Conservation (phyloP, 345 rosid genomes). For the Excoecaria agallocha region DNA sequence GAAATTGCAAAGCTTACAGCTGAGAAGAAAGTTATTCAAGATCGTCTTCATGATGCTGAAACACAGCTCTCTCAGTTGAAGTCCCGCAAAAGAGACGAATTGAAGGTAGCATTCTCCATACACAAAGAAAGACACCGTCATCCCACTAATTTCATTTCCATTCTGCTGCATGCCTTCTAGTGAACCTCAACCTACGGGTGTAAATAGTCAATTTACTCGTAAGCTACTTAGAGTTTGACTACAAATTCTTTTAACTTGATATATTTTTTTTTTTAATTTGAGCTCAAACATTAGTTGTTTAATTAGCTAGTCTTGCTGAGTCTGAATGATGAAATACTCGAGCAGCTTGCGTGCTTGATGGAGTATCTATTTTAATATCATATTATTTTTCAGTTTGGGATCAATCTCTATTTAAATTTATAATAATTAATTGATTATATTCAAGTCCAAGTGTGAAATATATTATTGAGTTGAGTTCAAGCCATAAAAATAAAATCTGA, state of each 20-base stretch:
- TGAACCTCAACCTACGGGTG: not conserved
- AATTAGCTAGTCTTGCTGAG: too few relatives aligned
- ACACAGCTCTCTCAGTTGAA: constrained; percentile 75
- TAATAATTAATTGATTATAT: too few relatives aligned
- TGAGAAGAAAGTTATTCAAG: constrained; percentile 80
- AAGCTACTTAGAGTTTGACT: not conserved
- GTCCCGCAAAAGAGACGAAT: constrained; percentile 90
- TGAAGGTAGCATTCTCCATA: constrained; percentile 54
- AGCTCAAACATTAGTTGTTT: not conserved
- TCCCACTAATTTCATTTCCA: not conserved
- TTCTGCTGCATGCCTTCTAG: not conserved
- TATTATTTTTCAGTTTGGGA: too few relatives aligned
- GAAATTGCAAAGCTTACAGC: constrained; percentile 62
- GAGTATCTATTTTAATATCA: not conserved
- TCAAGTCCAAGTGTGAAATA: too few relatives aligned
- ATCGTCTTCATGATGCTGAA: constrained; percentile 96
- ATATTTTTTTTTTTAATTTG: not conserved
- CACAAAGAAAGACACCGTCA: not conserved
- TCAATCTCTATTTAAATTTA: too few relatives aligned
- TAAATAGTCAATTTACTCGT: not conserved
- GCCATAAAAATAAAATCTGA: not conserved
- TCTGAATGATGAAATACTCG: not conserved
- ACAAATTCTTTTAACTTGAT: not conserved
- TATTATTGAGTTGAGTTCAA: too few relatives aligned
- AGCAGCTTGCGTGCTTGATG: not conserved